Evolutionary conservation across 371 early-diverging fungal species (phyloP).

Genomic region (Syncephalis plumigaleata): DNA sequence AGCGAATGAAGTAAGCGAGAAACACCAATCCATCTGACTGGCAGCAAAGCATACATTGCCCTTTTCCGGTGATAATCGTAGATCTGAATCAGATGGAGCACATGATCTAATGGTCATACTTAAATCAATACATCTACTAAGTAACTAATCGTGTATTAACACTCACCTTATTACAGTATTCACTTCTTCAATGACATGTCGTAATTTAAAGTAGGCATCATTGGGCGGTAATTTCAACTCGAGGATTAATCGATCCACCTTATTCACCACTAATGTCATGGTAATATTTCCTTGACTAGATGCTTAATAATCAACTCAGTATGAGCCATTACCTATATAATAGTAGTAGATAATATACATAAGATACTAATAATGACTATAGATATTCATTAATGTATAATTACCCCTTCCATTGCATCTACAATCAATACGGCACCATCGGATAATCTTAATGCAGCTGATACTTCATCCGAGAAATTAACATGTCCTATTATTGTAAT

Average conservation of each 20-base stretch:
- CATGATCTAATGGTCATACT: not conserved
- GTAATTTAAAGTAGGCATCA: slow-evolving; percentile 92
- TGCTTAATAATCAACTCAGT: slow-evolving; percentile 81
- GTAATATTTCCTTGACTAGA: slow-evolving; percentile 63
- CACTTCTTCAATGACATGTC: slow-evolving; percentile 89
- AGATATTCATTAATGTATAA: not conserved
- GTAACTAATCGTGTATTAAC: not conserved
- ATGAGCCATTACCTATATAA: slow-evolving; percentile 61
- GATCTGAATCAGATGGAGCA: slow-evolving; percentile 6
- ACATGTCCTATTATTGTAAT: slow-evolving; percentile 49
- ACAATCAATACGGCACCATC: slow-evolving; percentile 93
- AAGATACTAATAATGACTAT: not conserved
- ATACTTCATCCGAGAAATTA: slow-evolving; percentile 86
- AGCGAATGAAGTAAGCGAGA: slow-evolving; percentile 87
- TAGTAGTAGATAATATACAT: not conserved
- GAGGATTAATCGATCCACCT: slow-evolving; percentile 88
- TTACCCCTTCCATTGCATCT: slow-evolving; percentile 90
- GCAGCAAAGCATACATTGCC: slow-evolving; percentile 97
- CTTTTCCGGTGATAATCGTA: slow-evolving; percentile 77
- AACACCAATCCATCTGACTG: slow-evolving; percentile 86
- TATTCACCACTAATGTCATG: slow-evolving; percentile 83
- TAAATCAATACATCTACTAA: not conserved
- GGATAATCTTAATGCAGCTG: slow-evolving; percentile 65
- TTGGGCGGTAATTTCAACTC: slow-evolving; percentile 91
- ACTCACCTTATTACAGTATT: slow-evolving; percentile 58